Conservation (phyloP, 345 rosid species). For the Gossypium stocksii region DNA sequence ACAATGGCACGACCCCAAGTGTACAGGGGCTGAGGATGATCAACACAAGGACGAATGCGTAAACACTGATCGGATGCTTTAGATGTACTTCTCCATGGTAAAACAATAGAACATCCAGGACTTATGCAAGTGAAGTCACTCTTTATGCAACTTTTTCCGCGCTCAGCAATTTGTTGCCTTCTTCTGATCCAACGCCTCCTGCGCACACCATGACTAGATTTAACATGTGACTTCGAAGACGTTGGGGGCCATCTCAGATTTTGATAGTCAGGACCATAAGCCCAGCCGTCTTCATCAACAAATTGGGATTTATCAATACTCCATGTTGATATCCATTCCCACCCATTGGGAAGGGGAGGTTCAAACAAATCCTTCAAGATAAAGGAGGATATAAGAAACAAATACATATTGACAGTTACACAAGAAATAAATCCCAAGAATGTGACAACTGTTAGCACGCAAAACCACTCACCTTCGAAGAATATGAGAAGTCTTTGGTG, state of each 20-base stretch:
- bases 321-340: slow-evolving; percentile 65
- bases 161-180: slow-evolving; percentile 33
- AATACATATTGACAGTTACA: background rate
- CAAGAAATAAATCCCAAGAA: background rate
- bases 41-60: slow-evolving; percentile 64
- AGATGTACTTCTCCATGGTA: slow-evolving; percentile 83
- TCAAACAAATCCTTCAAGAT: slow-evolving; percentile 50
- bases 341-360: slow-evolving; percentile 50
- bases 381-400: slow-evolving; percentile 6
- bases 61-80: slow-evolving; percentile 63
- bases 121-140: slow-evolving; percentile 33
- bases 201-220: slow-evolving; percentile 37
- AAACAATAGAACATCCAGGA: slow-evolving; percentile 67
- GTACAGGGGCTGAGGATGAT: slow-evolving; percentile 44
- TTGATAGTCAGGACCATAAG: slow-evolving; percentile 53
- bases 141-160: slow-evolving; percentile 19
- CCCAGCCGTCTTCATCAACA: slow-evolving; percentile 62
- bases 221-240: slow-evolving; percentile 27
- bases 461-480: slow-evolving; percentile 42
- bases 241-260: slow-evolving; percentile 53
- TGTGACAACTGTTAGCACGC: background rate
- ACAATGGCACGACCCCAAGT: slow-evolving; percentile 59
- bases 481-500: slow-evolving; percentile 51
- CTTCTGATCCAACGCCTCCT: slow-evolving; percentile 59
- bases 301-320: slow-evolving; percentile 44